Base-by-base conservation (phyloP, 2,329 filamentous ascomycete genomes). In the Curvularia sp. region DNA sequence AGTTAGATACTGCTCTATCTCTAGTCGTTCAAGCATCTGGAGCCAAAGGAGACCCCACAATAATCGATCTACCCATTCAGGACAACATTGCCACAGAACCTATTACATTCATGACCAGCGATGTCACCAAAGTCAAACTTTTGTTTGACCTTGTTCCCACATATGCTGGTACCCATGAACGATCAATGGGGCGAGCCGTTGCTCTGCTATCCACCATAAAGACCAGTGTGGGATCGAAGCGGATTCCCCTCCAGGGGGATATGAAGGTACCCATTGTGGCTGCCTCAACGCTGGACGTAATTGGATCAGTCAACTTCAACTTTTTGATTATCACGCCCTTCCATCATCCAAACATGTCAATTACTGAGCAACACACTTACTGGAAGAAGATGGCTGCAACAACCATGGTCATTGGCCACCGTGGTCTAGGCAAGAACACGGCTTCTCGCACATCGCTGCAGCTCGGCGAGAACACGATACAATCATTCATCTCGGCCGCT, bases 261-360 rank as follows among this genome's bases (percentile, higher is more conserved):
- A 86, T 96, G 38, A 94, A 90, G 59, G 90, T 99, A 9, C 95
- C 95, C 0, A 95, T 99, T 62, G 85, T 98, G 71, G 91, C 91
- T 31, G 88, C 89, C 35, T 91, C 85, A 59, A 89, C 86, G 12
- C 81, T 98, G 33, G 94, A 98, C 60, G 89, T 98, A 9, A 97
- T 99, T 65, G 96, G 95, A 15, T 88, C 89, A 0, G 91, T 99
- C 66, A 97, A 96, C 70, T 99, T 99, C 83, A 97, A 97, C 77
- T 98, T 98, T 75, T 81, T 97, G 31, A 86, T 98, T 71, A 93
- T 99, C 68, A 98, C 92, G 0, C 94, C 95, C 0, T 99, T 99
- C 78, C 86, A 88, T 18, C 95, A 98, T 75, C 92, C 92, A 6
- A 96, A 96, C 60, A 95, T 99, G 89, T 90, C 91, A 56, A 88